A percentile compares a stretch with the other conserved stretches of the same genome.
phyloP scores from a whole-genome alignment of 2,329 filamentous ascomycete genomes.

The Grosmannia serpens region DNA sequence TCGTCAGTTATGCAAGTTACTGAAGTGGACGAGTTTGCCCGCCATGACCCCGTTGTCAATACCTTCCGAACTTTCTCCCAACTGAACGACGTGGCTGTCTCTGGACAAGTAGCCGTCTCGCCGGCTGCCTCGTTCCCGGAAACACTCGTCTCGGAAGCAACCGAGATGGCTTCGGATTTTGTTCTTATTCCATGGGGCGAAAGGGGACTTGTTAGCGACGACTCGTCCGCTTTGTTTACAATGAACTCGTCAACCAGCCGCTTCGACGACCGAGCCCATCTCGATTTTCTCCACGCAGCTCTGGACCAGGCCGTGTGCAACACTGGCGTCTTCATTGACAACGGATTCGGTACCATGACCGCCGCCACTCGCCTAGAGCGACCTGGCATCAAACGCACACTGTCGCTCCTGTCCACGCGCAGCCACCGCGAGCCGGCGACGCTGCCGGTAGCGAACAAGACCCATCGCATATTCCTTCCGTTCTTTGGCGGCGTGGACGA shows the following conservation, averaged over 20 bases:
- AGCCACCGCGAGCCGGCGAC: constrained; percentile 45
- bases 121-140: constrained; percentile 70
- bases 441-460: constrained; percentile 51
- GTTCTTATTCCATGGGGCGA: constrained; percentile 87
- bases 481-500: constrained; percentile 83
- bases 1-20: constrained; percentile 93
- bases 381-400: constrained; percentile 30
- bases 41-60: constrained; percentile 73
- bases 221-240: constrained; percentile 30
- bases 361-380: constrained; percentile 21
- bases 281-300: constrained; percentile 59
- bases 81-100: constrained; percentile 71
- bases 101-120: constrained; percentile 69
- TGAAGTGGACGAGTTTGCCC: constrained; percentile 60
- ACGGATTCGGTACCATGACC: constrained; percentile 30
- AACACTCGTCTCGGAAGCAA: constrained; percentile 58
- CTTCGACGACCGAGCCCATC: constrained; percentile 53
- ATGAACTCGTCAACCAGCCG: constrained; percentile 40
- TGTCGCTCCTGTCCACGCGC: constrained; percentile 48
- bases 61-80: constrained; percentile 82
- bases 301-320: constrained; percentile 54
- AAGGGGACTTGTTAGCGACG: constrained; percentile 62
- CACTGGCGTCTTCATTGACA: constrained; percentile 70
- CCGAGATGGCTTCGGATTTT: constrained; percentile 59
- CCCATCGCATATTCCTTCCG: constrained; percentile 76